These are phyloP conservation scores for Cardiospermum halicacabum DNA, from an alignment of 345 rosid species.

Conservation along the genomic window DNA sequence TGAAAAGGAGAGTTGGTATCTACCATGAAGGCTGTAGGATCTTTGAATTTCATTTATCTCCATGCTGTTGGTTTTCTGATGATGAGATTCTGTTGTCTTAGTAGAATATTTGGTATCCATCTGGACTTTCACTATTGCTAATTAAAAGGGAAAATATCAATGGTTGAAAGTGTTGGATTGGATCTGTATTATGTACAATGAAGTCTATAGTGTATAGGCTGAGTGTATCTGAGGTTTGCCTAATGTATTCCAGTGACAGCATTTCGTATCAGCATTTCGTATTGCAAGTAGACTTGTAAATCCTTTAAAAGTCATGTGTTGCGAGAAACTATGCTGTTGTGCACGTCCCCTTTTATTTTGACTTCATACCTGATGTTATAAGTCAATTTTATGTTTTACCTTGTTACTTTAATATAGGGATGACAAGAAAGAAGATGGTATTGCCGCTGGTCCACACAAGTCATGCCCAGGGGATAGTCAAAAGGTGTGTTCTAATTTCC, in stretches of 20 bases:
- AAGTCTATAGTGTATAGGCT: too few species aligned
- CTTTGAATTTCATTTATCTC: not conserved
- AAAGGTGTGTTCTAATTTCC: slow-evolving; percentile 31
- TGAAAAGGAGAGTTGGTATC: not conserved
- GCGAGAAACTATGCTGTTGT: not conserved
- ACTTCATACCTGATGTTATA: not conserved
- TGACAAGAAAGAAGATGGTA: slow-evolving; percentile 17
- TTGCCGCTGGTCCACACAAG: slow-evolving; percentile 17
- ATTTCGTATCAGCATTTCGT: too few species aligned
- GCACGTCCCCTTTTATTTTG: not conserved
- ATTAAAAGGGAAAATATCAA: too few species aligned
- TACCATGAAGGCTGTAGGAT: not conserved
- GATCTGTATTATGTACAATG: too few species aligned
- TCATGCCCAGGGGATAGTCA: slow-evolving; percentile 17
- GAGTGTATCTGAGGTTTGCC: too few species aligned
- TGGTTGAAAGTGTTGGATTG: too few species aligned
- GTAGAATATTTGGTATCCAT: too few species aligned
- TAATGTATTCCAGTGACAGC: too few species aligned
- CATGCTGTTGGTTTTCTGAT: not conserved
- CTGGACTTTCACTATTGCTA: too few species aligned
- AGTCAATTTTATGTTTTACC: not conserved
- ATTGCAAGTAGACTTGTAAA: not conserved
- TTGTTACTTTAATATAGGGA: slow-evolving; percentile 20
- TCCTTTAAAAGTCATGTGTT: not conserved
- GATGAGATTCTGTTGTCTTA: too few species aligned